Evolutionary conservation across 768 basidiomycete species (phyloP).

Genomic region (Lentinula detonsa): DNA sequence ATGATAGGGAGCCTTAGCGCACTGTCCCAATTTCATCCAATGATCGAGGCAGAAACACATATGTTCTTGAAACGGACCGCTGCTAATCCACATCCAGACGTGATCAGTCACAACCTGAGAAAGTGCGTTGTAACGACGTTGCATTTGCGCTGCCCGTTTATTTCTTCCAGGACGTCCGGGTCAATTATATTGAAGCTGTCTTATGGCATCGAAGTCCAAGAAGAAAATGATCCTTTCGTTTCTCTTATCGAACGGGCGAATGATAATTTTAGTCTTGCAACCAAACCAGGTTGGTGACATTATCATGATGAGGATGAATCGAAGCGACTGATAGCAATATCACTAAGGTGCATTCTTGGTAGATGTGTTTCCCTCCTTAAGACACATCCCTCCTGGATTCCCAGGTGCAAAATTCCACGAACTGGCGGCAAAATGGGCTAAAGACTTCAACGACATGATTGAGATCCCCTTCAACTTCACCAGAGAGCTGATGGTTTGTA

Average conservation of each 20-base stretch:
- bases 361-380: conserved; percentile 35
- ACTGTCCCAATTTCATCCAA: conserved; percentile 23
- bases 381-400: conserved; percentile 48
- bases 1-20: conserved; percentile 29
- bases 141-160: background rate
- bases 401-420: conserved; percentile 51
- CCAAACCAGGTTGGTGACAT: conserved; percentile 35
- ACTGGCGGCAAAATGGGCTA: conserved; percentile 34
- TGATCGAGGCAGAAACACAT: conserved; percentile 28
- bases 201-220: conserved; percentile 52
- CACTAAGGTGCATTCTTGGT: conserved; percentile 29
- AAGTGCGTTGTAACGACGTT: conserved; percentile 24
- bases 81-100: conserved; percentile 16
- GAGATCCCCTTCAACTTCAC: conserved; percentile 39
- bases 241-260: conserved; percentile 45
- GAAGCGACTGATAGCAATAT: background rate
- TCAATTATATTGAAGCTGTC: conserved; percentile 48
- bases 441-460: conserved; percentile 31
- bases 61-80: conserved; percentile 31
- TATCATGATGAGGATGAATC: background rate
- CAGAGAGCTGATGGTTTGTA: conserved; percentile 39
- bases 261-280: conserved; percentile 44
- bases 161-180: conserved; percentile 35
- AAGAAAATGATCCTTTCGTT: conserved; percentile 43
- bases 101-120: conserved; percentile 30